phyloP scores from a whole-genome alignment of 108 stramenopile species.

The Skeletonema tropicum region DNA sequence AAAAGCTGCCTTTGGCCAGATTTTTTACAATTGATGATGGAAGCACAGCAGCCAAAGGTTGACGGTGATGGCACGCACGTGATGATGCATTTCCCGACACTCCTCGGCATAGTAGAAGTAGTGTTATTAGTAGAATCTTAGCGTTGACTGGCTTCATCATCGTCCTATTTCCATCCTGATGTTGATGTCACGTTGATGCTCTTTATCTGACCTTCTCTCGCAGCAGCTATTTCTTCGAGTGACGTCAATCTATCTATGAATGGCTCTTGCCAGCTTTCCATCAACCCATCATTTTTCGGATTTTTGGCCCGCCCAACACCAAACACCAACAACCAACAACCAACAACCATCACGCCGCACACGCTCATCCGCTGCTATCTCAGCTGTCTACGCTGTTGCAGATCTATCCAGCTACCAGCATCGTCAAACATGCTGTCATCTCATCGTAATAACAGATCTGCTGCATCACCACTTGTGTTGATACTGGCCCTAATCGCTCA shows the following conservation, averaged over 20 bases:
- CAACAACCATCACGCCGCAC: too few species aligned
- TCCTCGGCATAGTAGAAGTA: background rate
- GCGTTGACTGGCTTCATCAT: background rate
- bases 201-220: too few species aligned
- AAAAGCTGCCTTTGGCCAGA: slow-evolving; percentile 17
- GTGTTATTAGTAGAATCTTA: background rate
- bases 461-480: background rate
- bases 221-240: too few species aligned
- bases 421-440: background rate
- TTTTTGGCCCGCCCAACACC: too few species aligned
- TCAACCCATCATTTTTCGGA: too few species aligned
- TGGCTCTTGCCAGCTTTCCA: too few species aligned
- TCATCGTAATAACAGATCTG: background rate
- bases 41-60: slow-evolving; percentile 10
- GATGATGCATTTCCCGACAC: background rate
- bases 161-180: background rate
- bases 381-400: background rate
- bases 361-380: too few species aligned
- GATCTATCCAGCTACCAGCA: background rate
- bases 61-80: background rate
- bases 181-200: too few species aligned
- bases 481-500: background rate
- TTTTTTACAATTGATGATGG: slow-evolving; percentile 22
- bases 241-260: too few species aligned
- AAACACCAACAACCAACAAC: too few species aligned